phyloP scores from a whole-genome alignment of 2,329 filamentous ascomycete species.

The Cladosporium cucumerinum region DNA sequence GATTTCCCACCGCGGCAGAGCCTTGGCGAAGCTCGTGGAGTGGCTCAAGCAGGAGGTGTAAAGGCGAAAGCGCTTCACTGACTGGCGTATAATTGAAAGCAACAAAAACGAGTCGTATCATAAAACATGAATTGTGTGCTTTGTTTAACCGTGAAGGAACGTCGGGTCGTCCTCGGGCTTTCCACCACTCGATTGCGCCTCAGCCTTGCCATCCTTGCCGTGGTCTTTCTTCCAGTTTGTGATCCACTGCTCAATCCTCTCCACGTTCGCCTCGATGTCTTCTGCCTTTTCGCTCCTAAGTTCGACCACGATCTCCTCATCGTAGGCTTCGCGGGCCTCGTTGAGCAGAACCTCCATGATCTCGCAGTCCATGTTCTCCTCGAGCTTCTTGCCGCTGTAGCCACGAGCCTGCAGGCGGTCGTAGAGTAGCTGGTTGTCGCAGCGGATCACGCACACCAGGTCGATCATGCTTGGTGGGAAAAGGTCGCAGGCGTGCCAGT shows the following conservation, averaged over 20 bases:
- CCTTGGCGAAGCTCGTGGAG: slow-evolving; percentile 77
- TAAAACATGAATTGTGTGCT: not conserved
- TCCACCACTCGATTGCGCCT: slow-evolving; percentile 23
- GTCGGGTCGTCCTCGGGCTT: slow-evolving; percentile 33
- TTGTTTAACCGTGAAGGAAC: slow-evolving; percentile 34
- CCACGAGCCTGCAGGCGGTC: slow-evolving; percentile 76
- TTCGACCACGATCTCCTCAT: slow-evolving; percentile 83
- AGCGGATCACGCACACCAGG: slow-evolving; percentile 84
- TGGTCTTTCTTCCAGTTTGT: slow-evolving; percentile 75
- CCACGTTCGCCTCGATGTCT: slow-evolving; percentile 85
- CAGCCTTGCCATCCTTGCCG: slow-evolving; percentile 33
- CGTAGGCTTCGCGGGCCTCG: slow-evolving; percentile 84
- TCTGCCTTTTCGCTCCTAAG: slow-evolving; percentile 75
- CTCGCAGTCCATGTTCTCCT: slow-evolving; percentile 95
- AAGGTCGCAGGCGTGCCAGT: slow-evolving; percentile 97
- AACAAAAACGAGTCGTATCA: not conserved
- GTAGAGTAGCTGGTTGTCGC: slow-evolving; percentile 75
- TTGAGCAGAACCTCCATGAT: slow-evolving; percentile 94
- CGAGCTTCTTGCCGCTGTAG: slow-evolving; percentile 81
- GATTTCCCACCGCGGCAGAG: slow-evolving; percentile 85
- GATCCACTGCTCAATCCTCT: slow-evolving; percentile 78
- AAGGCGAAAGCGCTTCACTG: not conserved
- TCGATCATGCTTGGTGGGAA: slow-evolving; percentile 95
- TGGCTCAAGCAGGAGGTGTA: slow-evolving; percentile 56
- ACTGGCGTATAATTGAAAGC: not conserved